phyloP scores from a whole-genome alignment of 2,329 filamentous ascomycete genomes.

The Talaromyces albobiverticillius region DNA sequence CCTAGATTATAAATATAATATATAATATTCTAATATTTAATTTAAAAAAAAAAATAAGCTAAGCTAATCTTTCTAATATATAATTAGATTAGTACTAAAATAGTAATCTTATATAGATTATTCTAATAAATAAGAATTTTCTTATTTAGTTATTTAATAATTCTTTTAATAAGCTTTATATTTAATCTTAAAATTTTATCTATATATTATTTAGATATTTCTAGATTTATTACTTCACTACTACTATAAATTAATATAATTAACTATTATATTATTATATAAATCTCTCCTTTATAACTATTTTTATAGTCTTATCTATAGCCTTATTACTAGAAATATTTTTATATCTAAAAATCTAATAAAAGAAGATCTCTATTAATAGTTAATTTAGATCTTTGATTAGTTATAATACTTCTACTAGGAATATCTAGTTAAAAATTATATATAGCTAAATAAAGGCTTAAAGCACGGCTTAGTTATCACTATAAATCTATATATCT shows the following conservation, averaged over 20 bases:
- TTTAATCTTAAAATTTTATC: too few species aligned
- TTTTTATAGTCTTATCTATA: neutral
- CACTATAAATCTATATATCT: neutral
- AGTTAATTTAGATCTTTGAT: neutral
- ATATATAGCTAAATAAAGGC: neutral
- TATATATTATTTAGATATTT: too few species aligned
- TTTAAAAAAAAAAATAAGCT: too few species aligned
- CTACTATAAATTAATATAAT: neutral
- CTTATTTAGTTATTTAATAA: neutral
- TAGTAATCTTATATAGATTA: neutral
- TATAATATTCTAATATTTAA: too few species aligned
- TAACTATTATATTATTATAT: neutral
- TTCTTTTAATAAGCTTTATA: too few species aligned
- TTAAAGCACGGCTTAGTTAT: neutral
- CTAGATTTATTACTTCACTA: neutral
- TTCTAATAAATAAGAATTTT: neutral
- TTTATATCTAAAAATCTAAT: neutral
- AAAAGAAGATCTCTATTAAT: neutral
- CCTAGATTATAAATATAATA: too few species aligned
- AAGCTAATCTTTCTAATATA: too few species aligned
- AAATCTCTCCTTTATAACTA: neutral
- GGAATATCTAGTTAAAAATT: too few species aligned
- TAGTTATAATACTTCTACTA: neutral
- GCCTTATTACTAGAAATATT: neutral
- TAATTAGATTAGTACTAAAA: too few species aligned